Evolutionary conservation across 257 asterid species (phyloP), one percentile per base, ranked within the genome.

Genomic region (Forsythia viridissima): DNA sequence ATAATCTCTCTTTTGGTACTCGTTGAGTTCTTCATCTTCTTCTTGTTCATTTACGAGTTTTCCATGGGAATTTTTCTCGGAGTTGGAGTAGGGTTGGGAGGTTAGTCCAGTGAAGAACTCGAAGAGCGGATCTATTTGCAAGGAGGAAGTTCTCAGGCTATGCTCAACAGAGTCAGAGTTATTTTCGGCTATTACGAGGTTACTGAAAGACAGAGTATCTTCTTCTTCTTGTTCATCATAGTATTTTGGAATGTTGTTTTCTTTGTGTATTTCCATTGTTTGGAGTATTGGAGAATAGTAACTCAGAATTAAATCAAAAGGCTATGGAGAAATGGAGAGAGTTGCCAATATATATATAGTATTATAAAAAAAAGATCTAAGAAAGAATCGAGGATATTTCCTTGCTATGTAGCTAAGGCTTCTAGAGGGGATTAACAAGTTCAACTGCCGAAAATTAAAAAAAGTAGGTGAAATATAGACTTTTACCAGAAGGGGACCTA

Each of bases 121-220:
- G 67, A 89, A 89, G 72, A 82, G 46, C 10, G 61, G 77, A 36
- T 85, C 82, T 78, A 77, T 77, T 21, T 43, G 73, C 55, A 85
- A 52, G 3, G 81, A 67, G 38, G 79, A 65, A n/a, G n/a, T 44
- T 48, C 44, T 77, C 4, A 82, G 89, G 87, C 74, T 82, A 1
- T 75, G 80, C 9, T 30, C 8, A 9, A 61, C 9, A 41, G 83
- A 79, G 48, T 43, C 43, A 3, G 80, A 71, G n/a, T 41, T 43
- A 73, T 51, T 36, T 42, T 73, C 78, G 5, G 73, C 70, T 12
- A 67, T 38, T 34, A 76, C 80, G 70, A 86, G 82, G 77, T 87
- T 79, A 82, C 89, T 39, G 76, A 89, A 85, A 68, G 93, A 90
- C 68, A 90, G 92, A 6, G 81, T 48, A 10, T 69, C 79, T 0